phyloP scores from a whole-genome alignment of 352 stramenopile genomes.

The Pythium oligandrum region DNA sequence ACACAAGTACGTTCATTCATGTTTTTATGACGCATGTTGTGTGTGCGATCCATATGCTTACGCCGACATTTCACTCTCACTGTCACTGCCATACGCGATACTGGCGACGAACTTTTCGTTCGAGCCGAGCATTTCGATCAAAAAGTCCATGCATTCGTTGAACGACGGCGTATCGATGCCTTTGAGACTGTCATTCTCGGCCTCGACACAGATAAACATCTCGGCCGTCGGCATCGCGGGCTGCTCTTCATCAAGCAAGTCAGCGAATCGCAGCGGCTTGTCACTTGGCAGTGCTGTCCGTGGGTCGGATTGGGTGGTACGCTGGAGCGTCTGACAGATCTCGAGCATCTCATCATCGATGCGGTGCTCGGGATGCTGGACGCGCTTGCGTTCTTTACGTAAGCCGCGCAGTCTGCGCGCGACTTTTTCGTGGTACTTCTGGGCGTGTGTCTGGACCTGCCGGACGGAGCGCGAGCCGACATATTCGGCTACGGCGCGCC shows the following conservation, averaged over 20 bases:
- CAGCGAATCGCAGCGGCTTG: not conserved
- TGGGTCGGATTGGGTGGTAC: slow-evolving; percentile 4
- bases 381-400: slow-evolving; percentile 32
- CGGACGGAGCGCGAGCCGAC: slow-evolving; percentile 51
- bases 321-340: slow-evolving; percentile 7
- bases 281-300: slow-evolving; percentile 1
- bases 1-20: not conserved
- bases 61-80: not conserved
- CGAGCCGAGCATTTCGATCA: slow-evolving; percentile 29
- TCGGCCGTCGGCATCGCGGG: not conserved
- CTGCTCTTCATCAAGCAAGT: no score
- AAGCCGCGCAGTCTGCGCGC: slow-evolving; percentile 35
- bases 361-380: not conserved
- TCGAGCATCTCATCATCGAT: slow-evolving; percentile 8
- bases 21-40: not conserved
- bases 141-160: slow-evolving; percentile 27
- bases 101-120: not conserved
- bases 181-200: not conserved
- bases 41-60: slow-evolving; percentile 9
- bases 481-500: slow-evolving; percentile 38
- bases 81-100: not conserved
- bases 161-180: not conserved
- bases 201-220: not conserved
- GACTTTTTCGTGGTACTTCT: slow-evolving; percentile 64
- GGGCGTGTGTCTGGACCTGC: slow-evolving; percentile 58